Base-by-base conservation (phyloP, 2,329 filamentous ascomycete genomes). In the Hypocrella siamensis region DNA sequence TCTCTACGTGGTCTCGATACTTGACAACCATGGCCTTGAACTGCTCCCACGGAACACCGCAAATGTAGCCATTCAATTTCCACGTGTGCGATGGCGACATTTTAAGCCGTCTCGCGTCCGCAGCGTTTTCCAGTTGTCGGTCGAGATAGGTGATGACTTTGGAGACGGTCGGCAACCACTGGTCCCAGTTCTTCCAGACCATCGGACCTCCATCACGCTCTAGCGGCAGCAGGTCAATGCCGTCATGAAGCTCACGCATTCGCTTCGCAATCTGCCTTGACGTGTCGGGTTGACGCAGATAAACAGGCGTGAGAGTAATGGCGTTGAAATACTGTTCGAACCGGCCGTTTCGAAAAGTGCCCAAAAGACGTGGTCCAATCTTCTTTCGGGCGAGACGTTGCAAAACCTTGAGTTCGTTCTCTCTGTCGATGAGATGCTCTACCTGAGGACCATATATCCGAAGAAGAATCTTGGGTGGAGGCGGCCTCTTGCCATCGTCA, bases 241-340 rank as follows among this genome's bases (percentile, higher is more conserved):
- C 90, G 32, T 93, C 82, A 46, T 98, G 90, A 22, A 98, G 66
- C 54, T 98, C 90, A 39, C 86, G 71, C 84, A 98, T 93, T 31
- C 90, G 81, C 63, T 96, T 96, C 10, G 90, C 88, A 47, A 98
- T 98, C 49, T 93, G 82, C 46, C 72, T 80, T 21, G 81, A 92
- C 0, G 83, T 94, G 31, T 84, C 81, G 0, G 82, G 71, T 19
- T 82, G 72, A 24, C 83, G 77, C 28, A 98, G 57, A 41, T 93
- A 81, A 17, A 70, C 63, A 0, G 79, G 67, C 0, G 77, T 88
- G 26, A 98, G 67, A 1, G 90, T 77, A 24, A 73, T 72, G 1
- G 90, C 85, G 48, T 93, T 74, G 50, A 94, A 81, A 49, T 77
- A 96, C 52, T 98, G 79, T 56, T 98, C 90, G 42, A 98, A 98